Conservation (phyloP, 495 filamentous ascomycete species). For the Podospora australis region DNA sequence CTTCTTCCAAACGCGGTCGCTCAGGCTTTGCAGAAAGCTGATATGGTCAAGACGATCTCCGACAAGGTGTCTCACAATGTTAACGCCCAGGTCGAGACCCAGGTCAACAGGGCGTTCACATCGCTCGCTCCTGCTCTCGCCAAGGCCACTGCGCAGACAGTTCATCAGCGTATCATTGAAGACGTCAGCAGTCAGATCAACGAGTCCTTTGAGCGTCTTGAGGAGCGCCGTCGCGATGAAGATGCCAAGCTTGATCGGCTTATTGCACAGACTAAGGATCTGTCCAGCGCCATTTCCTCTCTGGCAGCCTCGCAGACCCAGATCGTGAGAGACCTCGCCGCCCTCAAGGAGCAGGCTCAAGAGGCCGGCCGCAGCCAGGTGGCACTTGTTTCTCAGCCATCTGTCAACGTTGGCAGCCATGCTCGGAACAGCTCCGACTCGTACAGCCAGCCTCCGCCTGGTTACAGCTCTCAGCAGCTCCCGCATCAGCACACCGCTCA, state of each 20-base stretch:
- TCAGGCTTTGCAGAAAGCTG: constrained; percentile 60
- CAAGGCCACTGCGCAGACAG: constrained; percentile 44
- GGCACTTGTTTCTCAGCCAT: constrained; percentile 3
- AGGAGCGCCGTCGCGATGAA: constrained; percentile 64
- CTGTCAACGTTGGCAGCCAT: constrained; percentile 8
- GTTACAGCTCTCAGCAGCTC: constrained; percentile 17
- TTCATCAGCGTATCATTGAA: constrained; percentile 47
- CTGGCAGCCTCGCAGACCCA: constrained; percentile 58
- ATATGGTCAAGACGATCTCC: constrained; percentile 60
- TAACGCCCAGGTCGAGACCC: constrained; percentile 58
- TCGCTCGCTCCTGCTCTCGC: constrained; percentile 61
- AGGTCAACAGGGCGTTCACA: constrained; percentile 56
- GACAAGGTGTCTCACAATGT: constrained; percentile 64
- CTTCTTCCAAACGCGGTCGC: constrained; percentile 34
- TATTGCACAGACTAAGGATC: constrained; percentile 58
- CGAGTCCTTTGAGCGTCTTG: constrained; percentile 42
- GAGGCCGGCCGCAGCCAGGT: constrained; percentile 18
- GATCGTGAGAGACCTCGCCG: constrained; percentile 20
- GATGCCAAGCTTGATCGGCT: constrained; percentile 78
- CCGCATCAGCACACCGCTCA: background rate
- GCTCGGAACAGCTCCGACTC: constrained; percentile 19
- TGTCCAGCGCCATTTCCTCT: constrained; percentile 65
- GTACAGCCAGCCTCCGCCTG: constrained; percentile 11
- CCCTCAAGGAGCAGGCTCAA: constrained; percentile 23
- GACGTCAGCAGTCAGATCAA: constrained; percentile 31